Percentiles rank a stretch among this genome's conserved stretches.
These are phyloP conservation scores for Phyllachora maydis DNA, from an alignment of 2,329 filamentous ascomycete genomes.

Conservation along the genomic window DNA sequence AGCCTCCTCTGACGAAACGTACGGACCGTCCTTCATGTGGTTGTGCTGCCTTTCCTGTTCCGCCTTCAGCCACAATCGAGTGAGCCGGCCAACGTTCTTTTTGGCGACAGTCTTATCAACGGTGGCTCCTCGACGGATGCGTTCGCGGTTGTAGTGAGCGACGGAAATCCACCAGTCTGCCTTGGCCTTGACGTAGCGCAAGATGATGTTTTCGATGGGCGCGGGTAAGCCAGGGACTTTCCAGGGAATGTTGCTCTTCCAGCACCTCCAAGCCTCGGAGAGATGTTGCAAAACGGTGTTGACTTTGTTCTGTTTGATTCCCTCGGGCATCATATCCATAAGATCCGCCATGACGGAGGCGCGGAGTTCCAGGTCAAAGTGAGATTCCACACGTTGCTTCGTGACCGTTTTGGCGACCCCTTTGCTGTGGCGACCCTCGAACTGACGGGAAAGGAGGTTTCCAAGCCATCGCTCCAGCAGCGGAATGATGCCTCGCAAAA, in stretches of 20 bases:
- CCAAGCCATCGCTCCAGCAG: slow-evolving; percentile 93
- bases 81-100: slow-evolving; percentile 92
- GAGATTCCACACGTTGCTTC: slow-evolving; percentile 95
- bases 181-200: slow-evolving; percentile 97
- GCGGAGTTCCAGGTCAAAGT: slow-evolving; percentile 91
- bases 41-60: slow-evolving; percentile 98
- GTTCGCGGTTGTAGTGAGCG: slow-evolving; percentile 94
- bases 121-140: slow-evolving; percentile 86
- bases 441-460: slow-evolving; percentile 89
- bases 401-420: slow-evolving; percentile 98
- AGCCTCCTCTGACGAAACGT: slow-evolving; percentile 94
- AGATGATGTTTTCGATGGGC: slow-evolving; percentile 95
- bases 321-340: slow-evolving; percentile 99
- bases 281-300: slow-evolving; percentile 94
- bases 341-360: slow-evolving; percentile 97
- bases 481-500: slow-evolving; percentile 96
- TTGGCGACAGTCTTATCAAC: slow-evolving; percentile 99
- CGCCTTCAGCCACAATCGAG: slow-evolving; percentile 88
- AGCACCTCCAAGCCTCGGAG: slow-evolving; percentile 96
- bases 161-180: slow-evolving; percentile 99
- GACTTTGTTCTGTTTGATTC: slow-evolving; percentile 98
- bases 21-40: slow-evolving; percentile 97
- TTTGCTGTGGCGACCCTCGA: slow-evolving; percentile 96
- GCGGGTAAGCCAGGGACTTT: slow-evolving; percentile 93
- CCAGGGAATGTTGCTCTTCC: slow-evolving; percentile 99